Evolutionary conservation across 768 basidiomycete species (phyloP).

Genomic region (Boletus coccyginus): DNA sequence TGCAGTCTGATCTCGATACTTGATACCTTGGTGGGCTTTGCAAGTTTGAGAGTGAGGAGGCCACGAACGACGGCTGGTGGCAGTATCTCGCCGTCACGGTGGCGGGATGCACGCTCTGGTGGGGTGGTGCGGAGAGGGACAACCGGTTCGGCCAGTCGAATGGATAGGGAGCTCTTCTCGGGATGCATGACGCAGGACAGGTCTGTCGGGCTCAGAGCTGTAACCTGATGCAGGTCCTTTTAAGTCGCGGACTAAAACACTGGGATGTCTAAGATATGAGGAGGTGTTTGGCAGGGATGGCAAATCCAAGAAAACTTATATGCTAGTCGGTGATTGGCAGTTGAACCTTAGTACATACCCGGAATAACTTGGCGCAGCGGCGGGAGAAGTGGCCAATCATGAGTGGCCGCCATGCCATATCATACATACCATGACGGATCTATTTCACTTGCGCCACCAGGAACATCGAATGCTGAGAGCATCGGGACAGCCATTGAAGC

Average conservation of each 20-base stretch:
- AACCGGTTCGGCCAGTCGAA: slow-evolving; percentile 71
- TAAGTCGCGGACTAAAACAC: neutral
- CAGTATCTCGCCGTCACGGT: slow-evolving; percentile 32
- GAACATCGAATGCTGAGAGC: too few species aligned
- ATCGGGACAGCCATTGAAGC: too few species aligned
- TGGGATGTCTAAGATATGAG: neutral
- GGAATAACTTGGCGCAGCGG: neutral
- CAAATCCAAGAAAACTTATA: neutral
- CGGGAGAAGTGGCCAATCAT: neutral
- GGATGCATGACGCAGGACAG: slow-evolving; percentile 7
- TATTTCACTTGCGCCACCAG: too few species aligned
- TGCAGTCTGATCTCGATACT: slow-evolving; percentile 80
- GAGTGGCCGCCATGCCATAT: neutral
- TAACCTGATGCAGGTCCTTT: neutral
- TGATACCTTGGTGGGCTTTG: slow-evolving; percentile 81
- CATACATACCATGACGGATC: too few species aligned
- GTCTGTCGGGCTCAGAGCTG: neutral
- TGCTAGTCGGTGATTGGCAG: neutral
- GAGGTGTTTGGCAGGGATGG: neutral
- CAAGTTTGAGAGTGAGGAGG: slow-evolving; percentile 57
- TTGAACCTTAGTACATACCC: neutral
- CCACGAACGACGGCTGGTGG: slow-evolving; percentile 67
- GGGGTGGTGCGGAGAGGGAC: slow-evolving; percentile 55
- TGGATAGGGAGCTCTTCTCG: slow-evolving; percentile 46
- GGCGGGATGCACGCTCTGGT: slow-evolving; percentile 31